These are phyloP conservation scores for Aspergillus amoenus DNA, from an alignment of 2,329 filamentous ascomycete genomes.

Conservation along the genomic window DNA sequence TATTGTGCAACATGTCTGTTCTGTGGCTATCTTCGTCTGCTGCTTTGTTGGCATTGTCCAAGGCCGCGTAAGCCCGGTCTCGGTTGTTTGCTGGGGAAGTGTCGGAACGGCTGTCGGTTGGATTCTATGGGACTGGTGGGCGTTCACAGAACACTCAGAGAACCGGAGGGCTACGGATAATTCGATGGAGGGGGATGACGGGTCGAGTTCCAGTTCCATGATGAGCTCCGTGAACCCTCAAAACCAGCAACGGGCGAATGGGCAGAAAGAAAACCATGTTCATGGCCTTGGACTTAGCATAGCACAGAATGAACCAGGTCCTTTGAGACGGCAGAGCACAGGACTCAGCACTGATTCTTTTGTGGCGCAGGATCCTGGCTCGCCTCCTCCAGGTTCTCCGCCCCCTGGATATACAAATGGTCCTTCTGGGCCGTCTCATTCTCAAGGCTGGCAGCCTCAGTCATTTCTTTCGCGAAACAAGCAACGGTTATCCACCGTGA, in stretches of 20 bases:
- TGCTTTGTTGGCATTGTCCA: conserved; percentile 91
- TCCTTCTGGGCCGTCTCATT: conserved; percentile 13
- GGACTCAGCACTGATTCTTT: conserved; percentile 48
- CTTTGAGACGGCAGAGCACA: conserved; percentile 28
- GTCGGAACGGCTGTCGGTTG: conserved; percentile 81
- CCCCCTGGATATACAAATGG: conserved; percentile 20
- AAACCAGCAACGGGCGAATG: conserved; percentile 25
- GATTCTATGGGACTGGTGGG: conserved; percentile 90
- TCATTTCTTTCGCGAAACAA: conserved; percentile 56
- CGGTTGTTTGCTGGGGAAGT: conserved; percentile 82
- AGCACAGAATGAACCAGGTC: conserved; percentile 35
- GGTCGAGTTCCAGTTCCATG: conserved; percentile 42
- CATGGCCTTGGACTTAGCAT: conserved; percentile 47
- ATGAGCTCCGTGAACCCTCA: conserved; percentile 31
- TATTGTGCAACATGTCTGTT: conserved; percentile 95
- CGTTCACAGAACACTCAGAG: conserved; percentile 65
- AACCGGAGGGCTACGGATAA: conserved; percentile 28
- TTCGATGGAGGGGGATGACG: conserved; percentile 35
- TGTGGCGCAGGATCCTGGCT: conserved; percentile 41
- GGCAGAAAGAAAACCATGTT: conserved; percentile 31
- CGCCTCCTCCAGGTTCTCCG: conserved; percentile 18
- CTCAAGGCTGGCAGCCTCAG: conserved; percentile 20
- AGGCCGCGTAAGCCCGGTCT: conserved; percentile 82
- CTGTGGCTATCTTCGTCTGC: conserved; percentile 89
- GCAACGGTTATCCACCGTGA: conserved; percentile 74